phyloP scores from a whole-genome alignment of 306 rosid species.

The Inga leiocalycina region DNA sequence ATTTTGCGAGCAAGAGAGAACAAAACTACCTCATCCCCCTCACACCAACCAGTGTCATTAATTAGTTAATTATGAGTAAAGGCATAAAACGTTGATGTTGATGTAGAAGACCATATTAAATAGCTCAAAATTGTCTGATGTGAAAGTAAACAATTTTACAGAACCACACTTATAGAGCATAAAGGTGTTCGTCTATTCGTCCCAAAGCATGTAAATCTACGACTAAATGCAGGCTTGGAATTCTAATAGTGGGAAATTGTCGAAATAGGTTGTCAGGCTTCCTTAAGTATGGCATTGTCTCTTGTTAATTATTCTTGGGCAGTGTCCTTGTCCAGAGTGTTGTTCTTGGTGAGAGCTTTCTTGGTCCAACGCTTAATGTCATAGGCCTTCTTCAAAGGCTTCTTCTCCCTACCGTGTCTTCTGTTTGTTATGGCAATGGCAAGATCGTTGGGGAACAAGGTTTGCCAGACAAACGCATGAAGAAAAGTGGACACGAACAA shows the following conservation, averaged over 20 bases:
- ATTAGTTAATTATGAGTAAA: not conserved
- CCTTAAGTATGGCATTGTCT: not conserved
- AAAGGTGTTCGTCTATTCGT: not conserved
- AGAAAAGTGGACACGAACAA: conserved; percentile 75
- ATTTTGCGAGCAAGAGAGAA: not conserved
- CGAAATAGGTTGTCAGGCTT: not conserved
- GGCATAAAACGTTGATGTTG: not conserved
- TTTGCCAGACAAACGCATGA: conserved; percentile 76
- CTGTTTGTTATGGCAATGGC: conserved; percentile 83
- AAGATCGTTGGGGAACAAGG: conserved; percentile 84
- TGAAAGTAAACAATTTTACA: not conserved
- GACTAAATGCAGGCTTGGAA: conserved; percentile 2
- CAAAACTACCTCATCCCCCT: not conserved
- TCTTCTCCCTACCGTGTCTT: conserved; percentile 62
- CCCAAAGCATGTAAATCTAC: not conserved
- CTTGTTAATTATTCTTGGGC: conserved; percentile 28
- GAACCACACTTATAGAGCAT: not conserved
- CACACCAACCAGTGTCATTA: not conserved
- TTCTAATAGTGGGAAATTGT: not conserved
- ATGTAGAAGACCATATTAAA: not conserved
- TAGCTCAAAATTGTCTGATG: not conserved
- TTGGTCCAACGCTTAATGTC: conserved; percentile 82
- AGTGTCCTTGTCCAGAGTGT: conserved; percentile 43
- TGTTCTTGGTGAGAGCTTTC: conserved; percentile 70
- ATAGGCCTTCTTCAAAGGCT: conserved; percentile 66